Evolutionary conservation across 1,284 basidiomycete genomes (phyloP).

Genomic region (Anthracocystis panici-leucophaei): DNA sequence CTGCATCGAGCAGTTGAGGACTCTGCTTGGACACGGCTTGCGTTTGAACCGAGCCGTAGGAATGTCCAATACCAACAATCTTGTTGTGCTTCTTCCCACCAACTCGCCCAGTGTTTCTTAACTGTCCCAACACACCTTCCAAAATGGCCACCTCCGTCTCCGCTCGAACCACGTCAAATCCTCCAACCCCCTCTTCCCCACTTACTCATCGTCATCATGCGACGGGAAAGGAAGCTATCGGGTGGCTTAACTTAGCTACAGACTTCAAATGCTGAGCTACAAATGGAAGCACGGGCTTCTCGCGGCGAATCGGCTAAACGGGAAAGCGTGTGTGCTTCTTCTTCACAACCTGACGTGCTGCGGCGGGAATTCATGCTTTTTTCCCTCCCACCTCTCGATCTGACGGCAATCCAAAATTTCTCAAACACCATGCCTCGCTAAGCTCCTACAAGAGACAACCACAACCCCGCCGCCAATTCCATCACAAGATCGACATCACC

Average conservation of each 20-base stretch:
- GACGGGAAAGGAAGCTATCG: too few species aligned
- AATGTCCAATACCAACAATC: constrained; percentile 58
- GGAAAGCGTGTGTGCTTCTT: neutral
- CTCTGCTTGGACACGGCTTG: constrained; percentile 56
- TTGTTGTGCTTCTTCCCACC: constrained; percentile 38
- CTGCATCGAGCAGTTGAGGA: constrained; percentile 65
- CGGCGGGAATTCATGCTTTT: neutral
- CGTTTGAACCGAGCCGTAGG: constrained; percentile 55
- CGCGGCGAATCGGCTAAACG: constrained; percentile 7
- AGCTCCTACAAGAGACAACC: too few species aligned
- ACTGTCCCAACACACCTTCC: constrained; percentile 59
- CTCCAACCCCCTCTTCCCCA: too few species aligned
- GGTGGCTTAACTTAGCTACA: too few species aligned
- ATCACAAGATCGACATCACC: neutral
- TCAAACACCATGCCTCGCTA: too few species aligned
- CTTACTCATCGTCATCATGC: too few species aligned
- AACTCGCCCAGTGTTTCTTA: constrained; percentile 47
- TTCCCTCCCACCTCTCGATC: neutral
- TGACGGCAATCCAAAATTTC: too few species aligned
- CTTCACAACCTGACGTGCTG: neutral
- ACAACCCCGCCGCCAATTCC: too few species aligned
- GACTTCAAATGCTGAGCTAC: too few species aligned
- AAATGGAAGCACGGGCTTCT: neutral
- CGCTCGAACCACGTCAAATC: constrained; percentile 67
- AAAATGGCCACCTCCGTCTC: constrained; percentile 70